phyloP scores from a whole-genome alignment of 1,284 basidiomycete genomes.

The Abortiporus biennis region DNA sequence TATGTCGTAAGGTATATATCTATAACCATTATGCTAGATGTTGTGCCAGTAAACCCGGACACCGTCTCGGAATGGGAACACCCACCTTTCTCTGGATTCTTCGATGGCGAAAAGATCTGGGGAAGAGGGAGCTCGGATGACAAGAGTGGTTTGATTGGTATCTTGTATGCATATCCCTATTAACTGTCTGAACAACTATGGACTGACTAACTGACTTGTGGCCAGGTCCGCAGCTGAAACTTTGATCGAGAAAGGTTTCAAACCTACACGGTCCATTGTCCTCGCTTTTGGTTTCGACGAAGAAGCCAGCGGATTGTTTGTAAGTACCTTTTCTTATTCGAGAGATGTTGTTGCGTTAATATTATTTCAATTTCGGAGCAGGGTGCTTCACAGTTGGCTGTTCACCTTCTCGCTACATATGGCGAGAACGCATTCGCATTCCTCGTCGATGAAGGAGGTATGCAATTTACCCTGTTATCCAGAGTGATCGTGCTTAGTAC shows the following conservation, averaged over 20 bases:
- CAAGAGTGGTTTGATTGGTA: slow-evolving; percentile 54
- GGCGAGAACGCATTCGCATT: slow-evolving; percentile 50
- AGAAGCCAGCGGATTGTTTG: slow-evolving; percentile 48
- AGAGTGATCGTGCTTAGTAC: slow-evolving; percentile 5
- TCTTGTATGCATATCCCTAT: slow-evolving; percentile 36
- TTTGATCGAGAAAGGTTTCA: slow-evolving; percentile 45
- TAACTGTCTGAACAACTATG: too few species aligned
- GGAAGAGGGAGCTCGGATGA: slow-evolving; percentile 60
- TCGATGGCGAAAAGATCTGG: slow-evolving; percentile 47
- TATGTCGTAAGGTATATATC: background rate
- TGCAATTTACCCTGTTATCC: slow-evolving; percentile 10
- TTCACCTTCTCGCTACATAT: slow-evolving; percentile 42
- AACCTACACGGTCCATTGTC: slow-evolving; percentile 48
- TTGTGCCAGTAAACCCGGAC: slow-evolving; percentile 50
- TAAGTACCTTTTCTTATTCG: slow-evolving; percentile 19
- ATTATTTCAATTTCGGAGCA: slow-evolving; percentile 17
- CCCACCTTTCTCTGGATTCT: slow-evolving; percentile 31
- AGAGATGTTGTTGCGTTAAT: background rate
- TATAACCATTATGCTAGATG: slow-evolving; percentile 29
- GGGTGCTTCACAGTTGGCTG: slow-evolving; percentile 43
- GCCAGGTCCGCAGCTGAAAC: slow-evolving; percentile 48
- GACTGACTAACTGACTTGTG: too few species aligned
- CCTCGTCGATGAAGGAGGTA: slow-evolving; percentile 47
- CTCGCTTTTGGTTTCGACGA: slow-evolving; percentile 71
- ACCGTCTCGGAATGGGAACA: slow-evolving; percentile 46